A percentile compares a stretch with the other conserved stretches of the same genome.
Conservation (phyloP, 2,329 filamentous ascomycete species). For the Fusarium nodosum region DNA sequence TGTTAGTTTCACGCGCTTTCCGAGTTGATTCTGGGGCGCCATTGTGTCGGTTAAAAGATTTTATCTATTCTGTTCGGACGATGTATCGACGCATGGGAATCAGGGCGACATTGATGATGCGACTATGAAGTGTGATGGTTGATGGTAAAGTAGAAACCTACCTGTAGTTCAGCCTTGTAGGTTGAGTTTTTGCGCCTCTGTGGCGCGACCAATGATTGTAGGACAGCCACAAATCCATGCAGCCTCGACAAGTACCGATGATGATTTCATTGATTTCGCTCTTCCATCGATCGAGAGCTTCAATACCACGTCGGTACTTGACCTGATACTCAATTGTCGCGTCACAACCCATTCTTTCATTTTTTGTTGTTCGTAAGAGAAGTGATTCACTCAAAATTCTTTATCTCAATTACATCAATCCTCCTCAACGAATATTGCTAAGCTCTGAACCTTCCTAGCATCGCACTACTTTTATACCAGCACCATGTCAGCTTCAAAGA, state of each 20-base stretch:
- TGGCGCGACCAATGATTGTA: constrained; percentile 27
- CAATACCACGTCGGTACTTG: constrained; percentile 11
- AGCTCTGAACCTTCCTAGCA: constrained; percentile 24
- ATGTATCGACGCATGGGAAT: constrained; percentile 4
- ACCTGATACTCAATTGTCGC: constrained; percentile 31
- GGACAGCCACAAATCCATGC: constrained; percentile 29
- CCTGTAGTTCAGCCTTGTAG: constrained; percentile 30
- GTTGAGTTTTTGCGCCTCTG: constrained; percentile 21
- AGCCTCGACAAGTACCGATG: constrained; percentile 42
- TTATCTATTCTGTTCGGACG: neutral
- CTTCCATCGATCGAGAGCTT: constrained; percentile 30
- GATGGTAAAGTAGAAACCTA: constrained; percentile 1
- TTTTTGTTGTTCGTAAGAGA: neutral
- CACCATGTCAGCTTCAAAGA: constrained; percentile 74
- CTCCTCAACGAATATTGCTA: constrained; percentile 8
- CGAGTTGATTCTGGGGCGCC: constrained; percentile 70
- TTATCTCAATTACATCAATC: neutral
- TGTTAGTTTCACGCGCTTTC: constrained; percentile 75
- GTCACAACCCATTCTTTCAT: constrained; percentile 1
- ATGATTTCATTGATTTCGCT: constrained; percentile 50
- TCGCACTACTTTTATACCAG: constrained; percentile 42
- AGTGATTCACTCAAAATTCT: neutral
- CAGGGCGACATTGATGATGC: neutral
- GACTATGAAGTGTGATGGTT: constrained; percentile 6
- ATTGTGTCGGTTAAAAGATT: constrained; percentile 54